Evolutionary conservation across 306 rosid species (phyloP), one percentile per base, ranked within the genome.

Genomic region (Lithocarpus polystachyus): DNA sequence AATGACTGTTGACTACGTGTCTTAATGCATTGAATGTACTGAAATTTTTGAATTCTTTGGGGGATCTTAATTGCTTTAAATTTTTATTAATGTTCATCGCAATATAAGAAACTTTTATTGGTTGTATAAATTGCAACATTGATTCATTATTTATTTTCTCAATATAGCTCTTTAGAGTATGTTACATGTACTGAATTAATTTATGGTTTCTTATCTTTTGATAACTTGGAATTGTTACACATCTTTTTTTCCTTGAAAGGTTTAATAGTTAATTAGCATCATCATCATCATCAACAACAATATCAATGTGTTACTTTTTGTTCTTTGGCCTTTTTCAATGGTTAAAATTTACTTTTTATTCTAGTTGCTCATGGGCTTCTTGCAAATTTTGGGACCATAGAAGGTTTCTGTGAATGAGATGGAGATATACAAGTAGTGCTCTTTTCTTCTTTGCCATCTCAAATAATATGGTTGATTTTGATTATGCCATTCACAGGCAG

Each of bases 401-500:
- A 48, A 48, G 53, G 53, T 48, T 48, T 12, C 53, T 12, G 53
- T 48, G 53, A 48, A 48, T 48, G 53, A 48, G 53, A 48, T 48
- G 53, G 40, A 23, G 59, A 77, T 29, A 35, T 56, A 28, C 54
- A 65, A 9, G 73, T 23, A 20, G 3, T 79, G 73, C 35, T 68
- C 55, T 28, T 51, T 64, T 68, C 26, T 72, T 73, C 20, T 3
- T 84, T 68, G 73, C 71, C 56, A 55, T 54, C 35, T 77, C 31
- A 52, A 78, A 18, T 84, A n/a, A 62, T 73, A 28, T 52, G 45
- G n/a, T 55, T 76, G 56, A 60, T 82, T 37, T 79, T 81, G 65
- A 74, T 13, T 53, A 14, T 60, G 54, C 51, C 79, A 73, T 33
- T 77, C 85, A 79, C 94, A 94, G 99, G 99, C 99, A 70, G 99